Evolutionary conservation across 495 filamentous ascomycete species (phyloP), one percentile per base, ranked within the genome.

Genomic region (Aspergillus homomorphus): DNA sequence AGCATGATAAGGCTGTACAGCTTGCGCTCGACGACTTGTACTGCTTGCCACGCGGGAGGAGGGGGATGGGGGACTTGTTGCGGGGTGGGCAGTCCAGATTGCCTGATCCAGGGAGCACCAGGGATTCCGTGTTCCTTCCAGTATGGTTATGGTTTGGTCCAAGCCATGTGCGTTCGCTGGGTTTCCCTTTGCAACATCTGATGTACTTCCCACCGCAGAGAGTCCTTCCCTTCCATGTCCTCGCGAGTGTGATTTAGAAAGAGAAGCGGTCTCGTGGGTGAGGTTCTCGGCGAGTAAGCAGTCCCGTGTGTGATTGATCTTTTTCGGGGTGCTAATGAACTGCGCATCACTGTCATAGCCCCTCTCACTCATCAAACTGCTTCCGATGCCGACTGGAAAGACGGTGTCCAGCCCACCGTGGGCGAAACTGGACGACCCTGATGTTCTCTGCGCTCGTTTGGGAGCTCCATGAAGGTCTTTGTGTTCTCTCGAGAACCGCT

Each of bases 301-400:
- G 19, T 63, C 61, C 22, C 45, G 21, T 15, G 33, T 42, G 14
- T 54, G 52, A 4, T 55, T 56, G 24, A 15, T 38, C 15, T 66
- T 67, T 10, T 57, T 63, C 18, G 75, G 74, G 16, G 69, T 76
- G 9, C 63, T 48, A 15, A 80, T 69, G 42, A 51, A 72, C 46
- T 73, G 73, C 2, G 77, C 77, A 64, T 80, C 77, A 43, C 76
- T 79, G 54, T 80, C 77, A 48, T 80, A 80, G 8, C 69, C 73
- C 57, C 66, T 65, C 42, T 73, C 74, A 38, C 72, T 80, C 66
- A 73, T 69, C 61, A 77, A 53, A 53, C 75, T 76, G 56, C 71
- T 69, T 22, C 67, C 68, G 21, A 70, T 24, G 18, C 69, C 65
- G 19, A 51, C 55, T 5, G 72, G 53, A 8, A 58, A 54, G 2